These are phyloP conservation scores for Oxytropis ochrocephala DNA, from an alignment of 306 rosid genomes.

Conservation along the genomic window DNA sequence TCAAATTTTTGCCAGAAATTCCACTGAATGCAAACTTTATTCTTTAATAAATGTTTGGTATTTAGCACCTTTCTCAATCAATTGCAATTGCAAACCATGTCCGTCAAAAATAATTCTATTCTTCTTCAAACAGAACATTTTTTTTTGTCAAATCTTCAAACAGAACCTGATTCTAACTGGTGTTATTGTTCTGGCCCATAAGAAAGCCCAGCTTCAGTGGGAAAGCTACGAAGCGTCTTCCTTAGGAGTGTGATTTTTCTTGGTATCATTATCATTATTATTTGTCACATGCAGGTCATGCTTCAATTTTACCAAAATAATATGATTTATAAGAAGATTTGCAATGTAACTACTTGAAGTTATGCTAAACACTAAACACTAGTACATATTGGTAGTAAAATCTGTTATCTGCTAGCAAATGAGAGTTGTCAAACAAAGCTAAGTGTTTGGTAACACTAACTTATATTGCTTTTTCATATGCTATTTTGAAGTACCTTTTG, in stretches of 20 bases:
- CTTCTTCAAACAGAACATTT: conserved; percentile 16
- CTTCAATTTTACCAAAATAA: too few relatives aligned
- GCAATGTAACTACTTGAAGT: too few relatives aligned
- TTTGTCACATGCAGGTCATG: too few relatives aligned
- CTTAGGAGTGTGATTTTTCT: not conserved
- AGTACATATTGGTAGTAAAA: too few relatives aligned
- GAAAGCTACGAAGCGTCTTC: not conserved
- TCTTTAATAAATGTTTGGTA: conserved; percentile 14
- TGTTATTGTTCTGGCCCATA: conserved; percentile 21
- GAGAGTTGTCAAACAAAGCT: too few relatives aligned
- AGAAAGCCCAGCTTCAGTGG: conserved; percentile 12
- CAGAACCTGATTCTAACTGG: conserved; percentile 27
- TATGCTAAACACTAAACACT: too few relatives aligned
- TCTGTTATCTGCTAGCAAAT: too few relatives aligned
- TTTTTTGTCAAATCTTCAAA: not conserved
- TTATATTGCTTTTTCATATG: too few relatives aligned
- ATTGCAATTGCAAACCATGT: not conserved
- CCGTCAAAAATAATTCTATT: conserved; percentile 16
- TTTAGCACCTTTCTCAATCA: conserved; percentile 31
- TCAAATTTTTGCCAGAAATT: conserved; percentile 27
- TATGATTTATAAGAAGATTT: too few relatives aligned
- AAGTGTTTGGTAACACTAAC: too few relatives aligned
- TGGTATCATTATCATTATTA: too few relatives aligned
- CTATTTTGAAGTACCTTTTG: too few relatives aligned
- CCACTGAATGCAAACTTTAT: conserved; percentile 22